Evolutionary conservation across 768 basidiomycete species (phyloP).

Genomic region (Pisolithus sp.): DNA sequence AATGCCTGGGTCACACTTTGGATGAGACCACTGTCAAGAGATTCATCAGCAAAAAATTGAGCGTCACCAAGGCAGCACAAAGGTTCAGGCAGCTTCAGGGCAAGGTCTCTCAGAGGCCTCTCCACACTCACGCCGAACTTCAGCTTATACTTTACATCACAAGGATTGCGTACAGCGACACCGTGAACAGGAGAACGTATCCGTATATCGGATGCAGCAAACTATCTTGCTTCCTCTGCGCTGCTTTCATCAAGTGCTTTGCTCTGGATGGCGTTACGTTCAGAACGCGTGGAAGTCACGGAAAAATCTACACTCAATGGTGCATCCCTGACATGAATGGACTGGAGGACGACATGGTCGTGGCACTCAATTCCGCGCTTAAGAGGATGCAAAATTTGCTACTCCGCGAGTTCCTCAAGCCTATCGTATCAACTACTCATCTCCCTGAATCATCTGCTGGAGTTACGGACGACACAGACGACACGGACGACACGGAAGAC

Average conservation of each 20-base stretch:
- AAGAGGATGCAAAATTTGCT: background rate
- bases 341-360: background rate
- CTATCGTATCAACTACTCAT: background rate
- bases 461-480: background rate
- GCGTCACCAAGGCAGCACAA: background rate
- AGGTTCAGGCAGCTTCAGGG: background rate
- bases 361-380: background rate
- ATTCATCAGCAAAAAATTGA: background rate
- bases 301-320: background rate
- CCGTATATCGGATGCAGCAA: conserved; percentile 4
- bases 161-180: background rate
- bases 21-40: background rate
- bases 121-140: background rate
- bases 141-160: background rate
- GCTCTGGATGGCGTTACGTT: background rate
- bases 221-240: background rate
- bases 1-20: background rate
- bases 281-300: background rate
- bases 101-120: background rate
- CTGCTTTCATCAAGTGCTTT: background rate
- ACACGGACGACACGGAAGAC: too few relatives aligned
- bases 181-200: background rate
- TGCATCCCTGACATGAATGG: background rate
- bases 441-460: conserved; percentile 1
- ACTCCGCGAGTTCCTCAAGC: background rate